These are phyloP conservation scores for Amanita exitialis DNA, from an alignment of 768 basidiomycete species.

Conservation along the genomic window DNA sequence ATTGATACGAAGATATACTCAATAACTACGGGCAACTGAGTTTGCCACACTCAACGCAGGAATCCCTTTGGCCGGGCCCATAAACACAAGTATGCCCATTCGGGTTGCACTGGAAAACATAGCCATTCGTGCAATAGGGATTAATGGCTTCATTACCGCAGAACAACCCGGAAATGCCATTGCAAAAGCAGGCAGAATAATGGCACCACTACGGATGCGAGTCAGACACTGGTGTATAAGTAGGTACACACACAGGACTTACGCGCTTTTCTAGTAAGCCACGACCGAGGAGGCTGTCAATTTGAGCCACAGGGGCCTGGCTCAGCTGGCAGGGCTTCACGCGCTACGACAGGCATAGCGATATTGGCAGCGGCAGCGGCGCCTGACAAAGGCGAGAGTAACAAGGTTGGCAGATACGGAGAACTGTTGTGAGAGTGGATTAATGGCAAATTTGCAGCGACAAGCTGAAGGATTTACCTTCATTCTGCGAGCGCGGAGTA, in stretches of 20 bases:
- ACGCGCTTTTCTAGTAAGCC: not conserved
- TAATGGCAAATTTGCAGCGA: no score
- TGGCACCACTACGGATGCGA: not conserved
- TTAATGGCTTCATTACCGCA: slow-evolving; percentile 12
- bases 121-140: slow-evolving; percentile 10
- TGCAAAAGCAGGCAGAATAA: not conserved
- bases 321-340: slow-evolving; percentile 11
- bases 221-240: not conserved
- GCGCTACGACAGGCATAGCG: slow-evolving; percentile 4
- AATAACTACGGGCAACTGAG: not conserved
- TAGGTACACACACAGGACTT: not conserved
- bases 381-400: slow-evolving; percentile 9
- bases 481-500: not conserved
- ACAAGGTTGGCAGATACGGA: slow-evolving; percentile 6
- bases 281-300: not conserved
- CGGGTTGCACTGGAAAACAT: slow-evolving; percentile 12
- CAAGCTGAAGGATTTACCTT: not conserved
- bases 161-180: slow-evolving; percentile 7
- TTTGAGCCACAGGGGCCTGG: slow-evolving; percentile 5
- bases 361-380: slow-evolving; percentile 6
- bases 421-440: slow-evolving; percentile 6
- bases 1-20: no score
- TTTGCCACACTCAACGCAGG: not conserved
- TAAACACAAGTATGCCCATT: slow-evolving; percentile 1
- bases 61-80: not conserved